Evolutionary conservation across 108 stramenopile species (phyloP).

Genomic region (Pseudonitzschia multiseries): DNA sequence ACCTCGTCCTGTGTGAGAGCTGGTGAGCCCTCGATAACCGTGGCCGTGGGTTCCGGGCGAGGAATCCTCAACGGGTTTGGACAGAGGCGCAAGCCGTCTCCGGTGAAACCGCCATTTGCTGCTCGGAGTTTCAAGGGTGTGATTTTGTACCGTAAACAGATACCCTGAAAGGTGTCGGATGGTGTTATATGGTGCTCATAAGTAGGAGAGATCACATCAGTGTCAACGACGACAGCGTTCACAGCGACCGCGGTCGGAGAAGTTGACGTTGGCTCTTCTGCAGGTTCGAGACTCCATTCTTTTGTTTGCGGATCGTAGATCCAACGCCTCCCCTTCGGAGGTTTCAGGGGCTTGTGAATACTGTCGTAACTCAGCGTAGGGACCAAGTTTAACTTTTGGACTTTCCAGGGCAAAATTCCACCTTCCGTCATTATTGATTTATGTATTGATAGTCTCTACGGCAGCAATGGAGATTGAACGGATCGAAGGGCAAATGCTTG

Average conservation of each 20-base stretch:
- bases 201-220: not conserved
- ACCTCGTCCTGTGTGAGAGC: not conserved
- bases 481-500: too few species aligned
- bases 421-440: slow-evolving; percentile 41
- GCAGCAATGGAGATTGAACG: not conserved
- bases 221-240: not conserved
- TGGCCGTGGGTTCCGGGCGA: not conserved
- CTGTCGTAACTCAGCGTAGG: slow-evolving; percentile 38
- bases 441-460: not conserved
- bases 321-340: slow-evolving; percentile 57
- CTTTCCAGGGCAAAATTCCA: slow-evolving; percentile 55
- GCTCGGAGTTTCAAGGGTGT: slow-evolving; percentile 53
- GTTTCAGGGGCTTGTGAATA: slow-evolving; percentile 44
- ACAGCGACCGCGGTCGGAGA: not conserved
- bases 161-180: slow-evolving; percentile 65
- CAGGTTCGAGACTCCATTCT: slow-evolving; percentile 47
- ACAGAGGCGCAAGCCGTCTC: slow-evolving; percentile 51
- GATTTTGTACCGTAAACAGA: slow-evolving; percentile 61
- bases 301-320: slow-evolving; percentile 30
- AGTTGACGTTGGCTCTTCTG: not conserved
- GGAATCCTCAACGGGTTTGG: slow-evolving; percentile 59
- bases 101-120: slow-evolving; percentile 58
- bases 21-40: not conserved
- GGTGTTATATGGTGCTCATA: slow-evolving; percentile 37
- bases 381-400: slow-evolving; percentile 41